These are phyloP conservation scores for Xylaria sp. DNA, from an alignment of 495 filamentous ascomycete genomes.

Conservation along the genomic window DNA sequence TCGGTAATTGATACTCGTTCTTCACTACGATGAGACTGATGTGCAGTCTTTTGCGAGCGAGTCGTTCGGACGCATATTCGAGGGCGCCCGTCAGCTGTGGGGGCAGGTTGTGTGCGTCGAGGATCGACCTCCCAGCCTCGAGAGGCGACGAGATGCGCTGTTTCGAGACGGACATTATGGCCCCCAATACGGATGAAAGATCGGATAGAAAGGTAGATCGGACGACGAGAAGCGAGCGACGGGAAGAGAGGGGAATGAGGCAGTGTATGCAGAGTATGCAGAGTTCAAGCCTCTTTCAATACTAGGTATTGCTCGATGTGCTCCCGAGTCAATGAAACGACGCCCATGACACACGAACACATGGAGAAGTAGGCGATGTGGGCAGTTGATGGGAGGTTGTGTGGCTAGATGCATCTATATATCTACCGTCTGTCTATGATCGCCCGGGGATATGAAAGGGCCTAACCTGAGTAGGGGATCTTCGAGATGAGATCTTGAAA, in stretches of 20 bases:
- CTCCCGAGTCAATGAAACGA: slow-evolving; percentile 4
- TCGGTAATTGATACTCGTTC: slow-evolving; percentile 56
- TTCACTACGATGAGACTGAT: slow-evolving; percentile 58
- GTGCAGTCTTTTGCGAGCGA: slow-evolving; percentile 54
- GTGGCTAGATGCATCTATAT: slow-evolving; percentile 19
- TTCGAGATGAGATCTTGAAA: slow-evolving; percentile 24
- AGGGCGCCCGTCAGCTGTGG: slow-evolving; percentile 50
- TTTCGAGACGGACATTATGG: slow-evolving; percentile 48
- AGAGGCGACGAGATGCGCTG: slow-evolving; percentile 61
- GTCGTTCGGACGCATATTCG: slow-evolving; percentile 58
- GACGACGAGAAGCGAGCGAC: not conserved
- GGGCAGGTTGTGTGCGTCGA: slow-evolving; percentile 56
- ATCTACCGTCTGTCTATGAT: slow-evolving; percentile 5
- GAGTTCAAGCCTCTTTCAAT: slow-evolving; percentile 8
- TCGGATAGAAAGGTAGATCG: slow-evolving; percentile 4
- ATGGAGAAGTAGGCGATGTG: not conserved
- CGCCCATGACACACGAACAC: not conserved
- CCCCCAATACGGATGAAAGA: not conserved
- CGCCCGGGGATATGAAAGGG: not conserved
- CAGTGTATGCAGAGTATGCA: slow-evolving; percentile 26
- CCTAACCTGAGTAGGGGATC: slow-evolving; percentile 15
- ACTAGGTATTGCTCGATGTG: not conserved
- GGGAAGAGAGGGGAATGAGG: not conserved
- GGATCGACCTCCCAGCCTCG: slow-evolving; percentile 58
- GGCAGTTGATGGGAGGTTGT: slow-evolving; percentile 6